phyloP scores from a whole-genome alignment of 2,329 filamentous ascomycete genomes.

The Ceratocystis harringtonii region DNA sequence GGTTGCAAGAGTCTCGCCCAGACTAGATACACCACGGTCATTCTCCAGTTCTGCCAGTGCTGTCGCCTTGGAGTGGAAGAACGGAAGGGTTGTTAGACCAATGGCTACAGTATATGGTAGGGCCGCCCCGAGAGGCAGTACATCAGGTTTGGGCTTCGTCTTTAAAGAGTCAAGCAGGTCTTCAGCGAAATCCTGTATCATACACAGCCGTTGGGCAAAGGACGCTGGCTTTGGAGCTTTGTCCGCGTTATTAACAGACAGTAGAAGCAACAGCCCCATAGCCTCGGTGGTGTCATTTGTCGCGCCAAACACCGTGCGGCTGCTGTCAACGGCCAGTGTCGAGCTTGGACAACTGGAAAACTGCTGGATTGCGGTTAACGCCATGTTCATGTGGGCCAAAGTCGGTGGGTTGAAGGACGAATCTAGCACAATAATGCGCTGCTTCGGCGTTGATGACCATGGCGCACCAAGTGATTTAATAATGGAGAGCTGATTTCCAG shows the following conservation, averaged over 20 bases:
- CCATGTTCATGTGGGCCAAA: conserved; percentile 44
- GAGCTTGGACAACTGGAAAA: conserved; percentile 4
- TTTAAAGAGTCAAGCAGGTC: conserved; percentile 29
- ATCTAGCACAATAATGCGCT: conserved; percentile 42
- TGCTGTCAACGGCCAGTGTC: background rate
- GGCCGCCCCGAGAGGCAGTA: background rate
- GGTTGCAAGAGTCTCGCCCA: background rate
- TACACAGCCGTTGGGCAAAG: conserved; percentile 50
- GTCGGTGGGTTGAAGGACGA: conserved; percentile 57
- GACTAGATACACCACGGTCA: conserved; percentile 27
- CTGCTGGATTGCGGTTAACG: conserved; percentile 30
- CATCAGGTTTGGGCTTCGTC: background rate
- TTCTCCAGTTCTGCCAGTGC: conserved; percentile 34
- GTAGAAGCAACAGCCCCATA: conserved; percentile 39
- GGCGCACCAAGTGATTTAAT: conserved; percentile 2
- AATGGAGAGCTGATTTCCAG: conserved; percentile 5
- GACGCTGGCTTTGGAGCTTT: conserved; percentile 51
- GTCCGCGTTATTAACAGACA: conserved; percentile 51
- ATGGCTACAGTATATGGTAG: conserved; percentile 38
- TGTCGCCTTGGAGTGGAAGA: conserved; percentile 56
- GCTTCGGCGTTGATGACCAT: background rate
- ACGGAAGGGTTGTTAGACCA: conserved; percentile 54
- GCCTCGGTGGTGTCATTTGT: background rate
- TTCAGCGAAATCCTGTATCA: conserved; percentile 55
- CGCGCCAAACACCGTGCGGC: background rate